phyloP scores from a whole-genome alignment of 495 filamentous ascomycete species.

The Jackrogersella multiformis region DNA sequence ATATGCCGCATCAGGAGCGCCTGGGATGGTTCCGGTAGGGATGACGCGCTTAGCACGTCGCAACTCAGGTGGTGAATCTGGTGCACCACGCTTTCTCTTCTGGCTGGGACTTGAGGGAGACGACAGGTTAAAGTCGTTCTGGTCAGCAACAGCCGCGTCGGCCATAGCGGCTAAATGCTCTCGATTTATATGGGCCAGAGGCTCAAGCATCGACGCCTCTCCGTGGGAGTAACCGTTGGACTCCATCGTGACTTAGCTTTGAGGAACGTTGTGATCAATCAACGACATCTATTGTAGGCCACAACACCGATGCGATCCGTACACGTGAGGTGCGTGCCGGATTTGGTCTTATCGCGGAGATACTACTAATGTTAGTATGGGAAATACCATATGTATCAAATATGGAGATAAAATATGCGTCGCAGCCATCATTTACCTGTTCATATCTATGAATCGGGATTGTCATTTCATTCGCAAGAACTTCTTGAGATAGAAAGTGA shows the following conservation, averaged over 20 bases:
- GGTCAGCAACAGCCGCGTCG: conserved; percentile 54
- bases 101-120: conserved; percentile 49
- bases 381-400: not conserved
- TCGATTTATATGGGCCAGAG: conserved; percentile 41
- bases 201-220: conserved; percentile 48
- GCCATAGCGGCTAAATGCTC: conserved; percentile 53
- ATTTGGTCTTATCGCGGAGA: conserved; percentile 9
- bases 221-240: conserved; percentile 46
- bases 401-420: conserved; percentile 22
- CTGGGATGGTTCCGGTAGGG: conserved; percentile 51
- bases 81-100: conserved; percentile 58
- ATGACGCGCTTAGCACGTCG: conserved; percentile 57
- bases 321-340: conserved; percentile 14
- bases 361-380: conserved; percentile 22
- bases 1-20: conserved; percentile 51
- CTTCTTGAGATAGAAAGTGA: not conserved
- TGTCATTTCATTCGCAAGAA: not conserved
- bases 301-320: conserved; percentile 21
- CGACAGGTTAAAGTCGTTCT: conserved; percentile 46
- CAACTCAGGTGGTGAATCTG: conserved; percentile 55
- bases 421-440: conserved; percentile 14
- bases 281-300: conserved; percentile 35
- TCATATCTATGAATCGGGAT: conserved; percentile 1
- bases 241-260: conserved; percentile 40
- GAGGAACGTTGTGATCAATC: conserved; percentile 25